phyloP scores from a whole-genome alignment of 768 basidiomycete species.

The Lentinula boryana region DNA sequence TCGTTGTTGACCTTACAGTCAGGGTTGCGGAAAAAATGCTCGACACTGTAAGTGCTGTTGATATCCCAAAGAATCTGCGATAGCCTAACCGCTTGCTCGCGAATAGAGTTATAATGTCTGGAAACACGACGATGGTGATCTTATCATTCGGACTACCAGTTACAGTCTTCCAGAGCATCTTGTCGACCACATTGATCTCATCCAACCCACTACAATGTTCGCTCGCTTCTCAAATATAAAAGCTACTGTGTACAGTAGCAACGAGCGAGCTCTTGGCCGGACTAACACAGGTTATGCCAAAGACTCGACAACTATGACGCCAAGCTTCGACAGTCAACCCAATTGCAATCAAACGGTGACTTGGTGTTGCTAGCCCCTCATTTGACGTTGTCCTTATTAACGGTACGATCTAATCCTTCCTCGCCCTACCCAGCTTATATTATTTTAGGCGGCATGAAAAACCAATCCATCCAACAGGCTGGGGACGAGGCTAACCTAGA shows the following conservation, averaged over 20 bases:
- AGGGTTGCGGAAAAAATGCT: conserved; percentile 62
- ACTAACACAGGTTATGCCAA: not conserved
- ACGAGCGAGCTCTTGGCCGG: conserved; percentile 7
- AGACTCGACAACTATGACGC: not conserved
- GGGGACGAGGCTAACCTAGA: conserved; percentile 66
- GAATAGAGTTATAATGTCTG: conserved; percentile 58
- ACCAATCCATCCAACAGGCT: conserved; percentile 45
- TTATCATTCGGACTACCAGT: conserved; percentile 54
- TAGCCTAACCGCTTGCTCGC: not conserved
- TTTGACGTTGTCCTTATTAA: conserved; percentile 52
- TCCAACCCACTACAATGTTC: conserved; percentile 73
- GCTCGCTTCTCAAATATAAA: conserved; percentile 36
- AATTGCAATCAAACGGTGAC: conserved; percentile 48
- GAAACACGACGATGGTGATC: conserved; percentile 47
- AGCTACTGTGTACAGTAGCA: conserved; percentile 30
- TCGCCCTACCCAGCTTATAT: conserved; percentile 1
- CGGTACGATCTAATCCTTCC: conserved; percentile 26
- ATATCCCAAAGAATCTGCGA: not conserved
- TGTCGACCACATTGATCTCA: conserved; percentile 55
- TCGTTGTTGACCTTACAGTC: conserved; percentile 52
- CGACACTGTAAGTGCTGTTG: conserved; percentile 41
- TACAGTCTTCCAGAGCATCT: conserved; percentile 62
- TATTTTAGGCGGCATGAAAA: conserved; percentile 50
- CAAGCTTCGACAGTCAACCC: conserved; percentile 20
- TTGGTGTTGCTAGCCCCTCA: conserved; percentile 37